These are phyloP conservation scores for Hypoxylon rubiginosum DNA, from an alignment of 2,329 filamentous ascomycete genomes.

Conservation along the genomic window DNA sequence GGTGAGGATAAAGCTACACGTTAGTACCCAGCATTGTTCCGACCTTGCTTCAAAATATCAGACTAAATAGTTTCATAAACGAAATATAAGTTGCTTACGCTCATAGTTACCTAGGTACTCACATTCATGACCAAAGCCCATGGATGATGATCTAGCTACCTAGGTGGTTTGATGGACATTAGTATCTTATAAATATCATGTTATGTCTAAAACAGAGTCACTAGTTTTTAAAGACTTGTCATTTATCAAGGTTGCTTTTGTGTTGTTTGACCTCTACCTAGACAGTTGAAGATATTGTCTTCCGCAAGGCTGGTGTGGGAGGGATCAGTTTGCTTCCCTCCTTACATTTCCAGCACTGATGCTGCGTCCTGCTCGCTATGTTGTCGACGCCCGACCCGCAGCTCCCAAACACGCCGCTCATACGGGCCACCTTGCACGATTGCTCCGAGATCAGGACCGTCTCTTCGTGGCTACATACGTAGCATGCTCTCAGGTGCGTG, in stretches of 20 bases:
- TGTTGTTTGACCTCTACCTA: background rate
- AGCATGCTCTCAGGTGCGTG: conserved; percentile 56
- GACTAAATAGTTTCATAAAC: background rate
- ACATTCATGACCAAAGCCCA: background rate
- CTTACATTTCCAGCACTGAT: conserved; percentile 58
- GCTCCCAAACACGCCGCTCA: conserved; percentile 55
- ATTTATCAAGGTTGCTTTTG: background rate
- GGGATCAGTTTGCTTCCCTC: conserved; percentile 45
- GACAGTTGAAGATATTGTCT: background rate
- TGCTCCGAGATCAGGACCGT: conserved; percentile 59
- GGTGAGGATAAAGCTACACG: background rate
- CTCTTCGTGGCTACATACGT: conserved; percentile 54
- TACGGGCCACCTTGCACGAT: conserved; percentile 52
- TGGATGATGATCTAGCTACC: background rate
- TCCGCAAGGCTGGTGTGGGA: conserved; percentile 26
- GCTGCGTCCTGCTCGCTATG: conserved; percentile 50
- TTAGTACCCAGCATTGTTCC: background rate
- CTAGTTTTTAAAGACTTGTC: background rate
- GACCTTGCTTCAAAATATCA: background rate
- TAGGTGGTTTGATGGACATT: background rate
- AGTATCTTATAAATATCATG: background rate
- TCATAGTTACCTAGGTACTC: background rate
- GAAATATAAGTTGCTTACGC: background rate
- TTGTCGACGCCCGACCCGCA: conserved; percentile 54
- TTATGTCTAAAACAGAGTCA: conserved; percentile 7